A percentile compares a stretch with the other conserved stretches of the same genome.
Evolutionary conservation across 2,329 filamentous ascomycete genomes (phyloP).

Genomic region (Fusarium hostae): DNA sequence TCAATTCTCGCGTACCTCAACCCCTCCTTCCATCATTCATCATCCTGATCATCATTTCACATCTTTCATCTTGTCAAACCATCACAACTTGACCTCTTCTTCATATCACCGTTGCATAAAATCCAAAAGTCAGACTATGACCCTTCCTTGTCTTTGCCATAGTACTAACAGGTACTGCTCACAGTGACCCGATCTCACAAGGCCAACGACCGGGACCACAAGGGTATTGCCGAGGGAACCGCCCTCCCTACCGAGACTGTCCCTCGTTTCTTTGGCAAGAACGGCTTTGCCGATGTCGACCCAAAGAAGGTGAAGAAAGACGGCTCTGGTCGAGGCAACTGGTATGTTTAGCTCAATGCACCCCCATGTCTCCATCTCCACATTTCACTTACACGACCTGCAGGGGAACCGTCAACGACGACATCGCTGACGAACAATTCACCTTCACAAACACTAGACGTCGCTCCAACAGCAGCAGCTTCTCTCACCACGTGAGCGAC

Average conservation of each 20-base stretch:
- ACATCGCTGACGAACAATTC: constrained; percentile 85
- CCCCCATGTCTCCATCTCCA: neutral
- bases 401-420: constrained; percentile 87
- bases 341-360: constrained; percentile 66
- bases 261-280: constrained; percentile 93
- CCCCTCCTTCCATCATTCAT: constrained; percentile 39
- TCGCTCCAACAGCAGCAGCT: constrained; percentile 88
- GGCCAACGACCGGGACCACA: constrained; percentile 91
- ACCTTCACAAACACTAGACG: constrained; percentile 87
- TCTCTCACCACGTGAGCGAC: constrained; percentile 75
- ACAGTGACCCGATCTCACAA: constrained; percentile 98
- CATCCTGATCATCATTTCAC: constrained; percentile 12
- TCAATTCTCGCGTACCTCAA: neutral
- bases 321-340: constrained; percentile 91
- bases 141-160: neutral
- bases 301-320: constrained; percentile 98
- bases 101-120: neutral
- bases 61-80: constrained; percentile 13
- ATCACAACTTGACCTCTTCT: neutral
- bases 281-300: constrained; percentile 81
- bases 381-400: constrained; percentile 29
- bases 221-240: constrained; percentile 79
- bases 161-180: constrained; percentile 22
- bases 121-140: constrained; percentile 35
- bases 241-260: constrained; percentile 76